Conservation (phyloP, 2,329 filamentous ascomycete genomes). For the Sporothrix globosa region DNA sequence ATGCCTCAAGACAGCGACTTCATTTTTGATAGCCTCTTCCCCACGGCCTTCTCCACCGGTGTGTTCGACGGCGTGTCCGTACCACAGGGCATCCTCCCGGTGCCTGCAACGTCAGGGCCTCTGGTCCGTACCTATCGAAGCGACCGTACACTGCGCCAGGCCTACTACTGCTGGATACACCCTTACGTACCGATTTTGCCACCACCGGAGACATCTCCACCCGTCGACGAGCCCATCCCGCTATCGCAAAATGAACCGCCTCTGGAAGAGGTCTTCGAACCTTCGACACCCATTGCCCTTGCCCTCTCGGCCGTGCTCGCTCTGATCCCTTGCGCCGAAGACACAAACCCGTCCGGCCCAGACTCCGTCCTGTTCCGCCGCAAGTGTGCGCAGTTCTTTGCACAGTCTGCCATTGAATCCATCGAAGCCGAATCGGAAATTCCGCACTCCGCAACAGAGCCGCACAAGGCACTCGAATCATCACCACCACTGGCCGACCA, state of each 20-base stretch:
- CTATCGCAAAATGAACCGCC: constrained; percentile 46
- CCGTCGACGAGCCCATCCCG: constrained; percentile 43
- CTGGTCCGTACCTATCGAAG: constrained; percentile 50
- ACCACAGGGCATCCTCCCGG: constrained; percentile 33
- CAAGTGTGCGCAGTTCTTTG: constrained; percentile 54
- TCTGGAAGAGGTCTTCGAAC: constrained; percentile 45
- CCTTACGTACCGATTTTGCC: constrained; percentile 56
- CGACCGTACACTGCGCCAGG: constrained; percentile 51
- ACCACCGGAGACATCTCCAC: constrained; percentile 44
- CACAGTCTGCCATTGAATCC: constrained; percentile 52
- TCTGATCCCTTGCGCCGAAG: constrained; percentile 52
- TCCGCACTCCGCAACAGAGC: constrained; percentile 50
- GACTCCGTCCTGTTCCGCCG: constrained; percentile 51
- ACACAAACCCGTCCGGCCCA: constrained; percentile 43
- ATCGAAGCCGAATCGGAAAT: constrained; percentile 55
- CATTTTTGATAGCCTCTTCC: constrained; percentile 52
- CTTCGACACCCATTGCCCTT: constrained; percentile 50
- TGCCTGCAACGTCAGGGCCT: constrained; percentile 38
- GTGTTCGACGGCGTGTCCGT: constrained; percentile 35
- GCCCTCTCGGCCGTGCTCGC: constrained; percentile 55
- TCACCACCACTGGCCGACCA: constrained; percentile 39
- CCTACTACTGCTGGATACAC: constrained; percentile 58
- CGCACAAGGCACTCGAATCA: constrained; percentile 49
- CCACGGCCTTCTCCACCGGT: constrained; percentile 35
- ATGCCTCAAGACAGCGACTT: constrained; percentile 53